A percentile compares a stretch with the other conserved stretches of the same genome.
Conservation (phyloP, 192 early-diverging fungal species). For the Endogone sp. region DNA sequence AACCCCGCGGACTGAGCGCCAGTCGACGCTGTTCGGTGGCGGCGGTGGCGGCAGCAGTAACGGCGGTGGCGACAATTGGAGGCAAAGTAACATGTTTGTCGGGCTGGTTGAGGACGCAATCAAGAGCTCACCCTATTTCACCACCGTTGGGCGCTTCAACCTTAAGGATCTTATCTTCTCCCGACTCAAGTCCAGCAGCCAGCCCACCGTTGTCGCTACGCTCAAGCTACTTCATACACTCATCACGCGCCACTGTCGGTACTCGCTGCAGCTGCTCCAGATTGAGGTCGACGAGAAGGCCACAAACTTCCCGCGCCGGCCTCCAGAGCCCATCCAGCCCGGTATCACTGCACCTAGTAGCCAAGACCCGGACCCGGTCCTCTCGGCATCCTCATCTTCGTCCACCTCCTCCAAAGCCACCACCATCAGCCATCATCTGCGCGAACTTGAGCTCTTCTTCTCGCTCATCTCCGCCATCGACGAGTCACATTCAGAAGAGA, state of each 20-base stretch:
- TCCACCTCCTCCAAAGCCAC: constrained; percentile 14
- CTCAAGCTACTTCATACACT: constrained; percentile 75
- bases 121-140: constrained; percentile 49
- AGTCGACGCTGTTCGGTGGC: not conserved
- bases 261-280: constrained; percentile 70
- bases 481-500: constrained; percentile 40
- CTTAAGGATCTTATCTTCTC: constrained; percentile 82
- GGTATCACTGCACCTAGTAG: not conserved
- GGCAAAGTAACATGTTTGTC: constrained; percentile 32
- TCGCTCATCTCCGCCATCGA: constrained; percentile 52
- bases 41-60: no score
- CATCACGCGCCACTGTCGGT: constrained; percentile 72
- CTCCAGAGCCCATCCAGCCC: constrained; percentile 9
- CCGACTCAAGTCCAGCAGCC: constrained; percentile 83
- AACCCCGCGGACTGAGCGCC: not conserved
- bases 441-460: constrained; percentile 56
- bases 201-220: constrained; percentile 79
- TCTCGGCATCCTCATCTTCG: not conserved
- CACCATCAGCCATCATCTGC: constrained; percentile 49
- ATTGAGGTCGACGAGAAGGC: constrained; percentile 57
- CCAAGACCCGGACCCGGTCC: constrained; percentile 2
- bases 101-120: constrained; percentile 36
- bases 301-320: constrained; percentile 28
- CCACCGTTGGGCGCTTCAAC: constrained; percentile 54
- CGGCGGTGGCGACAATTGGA: not conserved